Evolutionary conservation across 805 yeast species (phyloP), one percentile per base, ranked within the genome.

Genomic region (Barnettozyma pratensis): DNA sequence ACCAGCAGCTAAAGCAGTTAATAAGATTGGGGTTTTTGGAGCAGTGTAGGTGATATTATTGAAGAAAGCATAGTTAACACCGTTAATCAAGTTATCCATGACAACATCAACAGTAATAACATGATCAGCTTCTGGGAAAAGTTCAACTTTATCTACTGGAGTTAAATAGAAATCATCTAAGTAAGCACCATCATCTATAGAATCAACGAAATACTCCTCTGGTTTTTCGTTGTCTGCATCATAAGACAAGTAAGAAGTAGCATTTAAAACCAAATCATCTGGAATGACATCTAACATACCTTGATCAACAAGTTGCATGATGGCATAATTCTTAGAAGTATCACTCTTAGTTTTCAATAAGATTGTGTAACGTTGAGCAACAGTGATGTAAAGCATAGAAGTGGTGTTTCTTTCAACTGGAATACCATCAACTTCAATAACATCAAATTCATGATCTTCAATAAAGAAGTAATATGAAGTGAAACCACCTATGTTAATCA

Each of bases 61-160:
- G 84, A 92, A 89, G 72, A 92, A 86, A n/a, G 98, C 98, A 65
- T 94, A 94, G 73, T 90, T 90, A 54, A 84, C 75, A 73, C 99
- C 99, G 67, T 89, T 73, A 43, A 75, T 77, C 68, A 94, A 75
- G 74, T 88, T 87, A 66, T 85, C 83, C 97, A 94, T 90, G 29
- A 68, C 65, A 49, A 94, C 91, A 58, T 81, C 81, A 45, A 94
- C 72, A n/a, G 79, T 74, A 59, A 90, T 75, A 48, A 73, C 73
- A 56, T 76, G 73, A 64, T 88, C 96, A 11, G 91, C 81, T 27
- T 85, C 87, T 40, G 77, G 86, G 37, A 69, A 73, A 31, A 79
- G 60, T 49, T 76, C 81, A 72, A 66, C 70, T 48, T 75, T 76
- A 39, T 76, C 75, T 7, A 74, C 60, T 2, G 99, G 97, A 9